Evolutionary conservation across 192 early-diverging fungal species (phyloP).

Genomic region (Coemansia nantahalensis): DNA sequence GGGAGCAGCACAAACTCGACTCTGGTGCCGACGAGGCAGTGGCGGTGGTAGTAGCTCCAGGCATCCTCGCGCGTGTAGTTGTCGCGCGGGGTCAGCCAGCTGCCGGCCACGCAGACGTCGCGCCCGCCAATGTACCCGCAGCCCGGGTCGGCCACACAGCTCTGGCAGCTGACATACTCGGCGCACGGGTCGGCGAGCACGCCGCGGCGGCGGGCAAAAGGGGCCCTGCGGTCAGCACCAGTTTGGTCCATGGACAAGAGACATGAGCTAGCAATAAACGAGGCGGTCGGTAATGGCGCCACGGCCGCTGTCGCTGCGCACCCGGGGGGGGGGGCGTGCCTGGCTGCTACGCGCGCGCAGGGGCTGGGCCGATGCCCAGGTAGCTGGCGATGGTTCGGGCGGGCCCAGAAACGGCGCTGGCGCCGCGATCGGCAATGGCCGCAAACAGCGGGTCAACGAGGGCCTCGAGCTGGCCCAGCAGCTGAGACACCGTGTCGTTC

Average conservation of each 20-base stretch:
- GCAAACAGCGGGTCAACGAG: constrained; percentile 33
- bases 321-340: not conserved
- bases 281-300: no score
- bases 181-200: constrained; percentile 9
- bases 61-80: constrained; percentile 26
- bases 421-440: constrained; percentile 24
- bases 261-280: not conserved
- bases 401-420: constrained; percentile 13
- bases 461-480: constrained; percentile 32
- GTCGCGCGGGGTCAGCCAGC: constrained; percentile 29
- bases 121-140: constrained; percentile 44
- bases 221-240: no score
- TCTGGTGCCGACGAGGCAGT: constrained; percentile 38
- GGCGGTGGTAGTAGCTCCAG: constrained; percentile 49
- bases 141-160: constrained; percentile 22
- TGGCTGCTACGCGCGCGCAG: not conserved
- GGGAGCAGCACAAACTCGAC: constrained; percentile 43
- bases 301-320: no score
- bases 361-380: constrained; percentile 25
- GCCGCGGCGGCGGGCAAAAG: no score
- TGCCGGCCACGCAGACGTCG: constrained; percentile 33
- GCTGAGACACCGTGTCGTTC: constrained; percentile 18
- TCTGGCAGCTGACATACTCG: constrained; percentile 16
- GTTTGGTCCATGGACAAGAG: no score
- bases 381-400: constrained; percentile 15